Conservation (phyloP, 805 yeast species). For the Saccharomycopsis javanensis region DNA sequence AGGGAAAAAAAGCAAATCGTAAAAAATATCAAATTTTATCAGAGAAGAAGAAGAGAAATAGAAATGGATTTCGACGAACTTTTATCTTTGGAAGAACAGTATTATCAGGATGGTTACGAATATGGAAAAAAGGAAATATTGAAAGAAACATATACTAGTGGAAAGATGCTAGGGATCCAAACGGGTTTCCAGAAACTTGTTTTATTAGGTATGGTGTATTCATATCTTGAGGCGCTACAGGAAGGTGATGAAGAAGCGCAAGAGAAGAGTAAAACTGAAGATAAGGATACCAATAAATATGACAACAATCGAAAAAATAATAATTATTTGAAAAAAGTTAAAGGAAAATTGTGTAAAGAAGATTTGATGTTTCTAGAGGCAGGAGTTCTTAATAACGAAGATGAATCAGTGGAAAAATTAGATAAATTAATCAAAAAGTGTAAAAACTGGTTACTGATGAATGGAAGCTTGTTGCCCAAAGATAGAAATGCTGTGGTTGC, state of each 20-base stretch:
- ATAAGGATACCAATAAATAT: background rate
- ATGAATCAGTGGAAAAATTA: slow-evolving; percentile 10
- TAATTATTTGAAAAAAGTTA: background rate
- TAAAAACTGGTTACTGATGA: slow-evolving; percentile 17
- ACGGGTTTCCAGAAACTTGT: slow-evolving; percentile 17
- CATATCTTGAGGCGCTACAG: slow-evolving; percentile 6
- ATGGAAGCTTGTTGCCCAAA: background rate
- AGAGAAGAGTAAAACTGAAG: background rate
- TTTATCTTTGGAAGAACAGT: slow-evolving; percentile 9
- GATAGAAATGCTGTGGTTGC: background rate
- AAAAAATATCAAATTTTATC: too few relatives aligned
- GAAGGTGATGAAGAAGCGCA: background rate
- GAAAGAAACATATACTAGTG: slow-evolving; percentile 12
- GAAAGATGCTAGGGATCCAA: slow-evolving; percentile 19
- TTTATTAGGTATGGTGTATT: slow-evolving; percentile 13
- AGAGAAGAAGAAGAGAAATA: too few relatives aligned
- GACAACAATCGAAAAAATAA: background rate
- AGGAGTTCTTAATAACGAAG: slow-evolving; percentile 6
- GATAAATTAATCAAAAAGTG: slow-evolving; percentile 13
- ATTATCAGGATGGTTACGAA: slow-evolving; percentile 16
- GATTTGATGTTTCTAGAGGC: slow-evolving; percentile 6
- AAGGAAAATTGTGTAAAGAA: slow-evolving; percentile 7
- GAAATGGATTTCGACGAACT: slow-evolving; percentile 6
- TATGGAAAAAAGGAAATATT: slow-evolving; percentile 13
- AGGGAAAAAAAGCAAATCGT: too few relatives aligned